Base-by-base conservation (phyloP, 345 rosid species). In the Ceriops decandra region DNA sequence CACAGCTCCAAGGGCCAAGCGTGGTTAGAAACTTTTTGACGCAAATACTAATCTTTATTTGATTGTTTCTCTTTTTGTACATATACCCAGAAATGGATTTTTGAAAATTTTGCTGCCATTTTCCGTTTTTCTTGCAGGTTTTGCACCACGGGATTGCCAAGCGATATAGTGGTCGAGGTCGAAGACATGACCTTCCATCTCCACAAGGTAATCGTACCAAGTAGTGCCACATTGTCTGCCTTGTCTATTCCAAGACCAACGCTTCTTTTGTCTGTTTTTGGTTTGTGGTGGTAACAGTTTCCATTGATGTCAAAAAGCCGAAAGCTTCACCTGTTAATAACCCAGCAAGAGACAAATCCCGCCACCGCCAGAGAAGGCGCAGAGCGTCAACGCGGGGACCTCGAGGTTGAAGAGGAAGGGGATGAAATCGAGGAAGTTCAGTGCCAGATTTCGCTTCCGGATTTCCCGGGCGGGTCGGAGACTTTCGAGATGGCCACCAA, bases 161-260 rank as follows among this genome's bases (percentile, higher is more conserved):
- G 95, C 64, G 97, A 95, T 83, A 83, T 95, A 77, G 84, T 87
- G 49, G 73, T 90, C 72, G 93, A 95, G 69, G 90, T 95, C 0
- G 92, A 84, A 9, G 97, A 90, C 63, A 95, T 95, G 97, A 79
- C 81, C 54, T 95, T 95, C 72, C 97, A 95, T 76, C 95, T 95
- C 71, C 99, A 91, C 67, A 95, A 95, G 95, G 99, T 87, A 58
- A 62, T 67, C 26, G 47, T 60, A 17, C 36, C 60, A 67, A 30
- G 61, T 30, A n/a, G 8, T 62, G 31, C 28, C 57, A 42, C 47
- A 26, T 17, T 62, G 30, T 62, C 42, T 28, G 5, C 32, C 57
- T 10, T 56, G 59, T 27, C 30, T 5, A 3, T 56, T 27, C 28
- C 59, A 2, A 46, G 27, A 46, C 47, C 30, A 30, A 13, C n/a